Conservation (phyloP, 768 basidiomycete species). For the Hirschioporus abietinus region DNA sequence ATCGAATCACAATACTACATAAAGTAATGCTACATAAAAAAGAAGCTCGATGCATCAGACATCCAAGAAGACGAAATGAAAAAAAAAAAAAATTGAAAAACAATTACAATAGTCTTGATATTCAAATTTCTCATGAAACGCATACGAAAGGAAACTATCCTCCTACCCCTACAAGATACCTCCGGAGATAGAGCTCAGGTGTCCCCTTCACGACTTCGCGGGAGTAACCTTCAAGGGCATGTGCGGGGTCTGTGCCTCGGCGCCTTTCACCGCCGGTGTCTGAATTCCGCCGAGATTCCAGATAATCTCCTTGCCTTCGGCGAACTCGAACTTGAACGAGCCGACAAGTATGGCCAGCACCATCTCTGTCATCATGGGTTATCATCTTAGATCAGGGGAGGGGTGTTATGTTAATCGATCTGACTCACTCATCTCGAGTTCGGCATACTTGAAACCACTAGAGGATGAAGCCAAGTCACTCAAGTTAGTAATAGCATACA, state of each 20-base stretch:
- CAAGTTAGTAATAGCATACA: background rate
- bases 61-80: background rate
- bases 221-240: slow-evolving; percentile 20
- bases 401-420: background rate
- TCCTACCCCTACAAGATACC: background rate
- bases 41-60: background rate
- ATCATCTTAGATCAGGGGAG: slow-evolving; percentile 1
- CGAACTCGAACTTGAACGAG: slow-evolving; percentile 21
- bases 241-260: slow-evolving; percentile 15
- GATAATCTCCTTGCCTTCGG: slow-evolving; percentile 19
- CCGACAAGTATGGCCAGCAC: slow-evolving; percentile 22
- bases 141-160: background rate
- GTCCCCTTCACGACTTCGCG: background rate
- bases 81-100: background rate
- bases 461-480: background rate
- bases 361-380: slow-evolving; percentile 18
- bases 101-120: too few relatives aligned
- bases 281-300: slow-evolving; percentile 26
- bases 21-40: background rate
- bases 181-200: background rate
- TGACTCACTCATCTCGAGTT: slow-evolving; percentile 16
- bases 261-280: slow-evolving; percentile 21
- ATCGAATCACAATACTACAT: background rate
- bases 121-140: background rate
- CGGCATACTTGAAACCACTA: slow-evolving; percentile 14